A percentile compares a stretch with the other conserved stretches of the same genome.
Evolutionary conservation across 768 basidiomycete genomes (phyloP).

Genomic region (Calocybe indica): DNA sequence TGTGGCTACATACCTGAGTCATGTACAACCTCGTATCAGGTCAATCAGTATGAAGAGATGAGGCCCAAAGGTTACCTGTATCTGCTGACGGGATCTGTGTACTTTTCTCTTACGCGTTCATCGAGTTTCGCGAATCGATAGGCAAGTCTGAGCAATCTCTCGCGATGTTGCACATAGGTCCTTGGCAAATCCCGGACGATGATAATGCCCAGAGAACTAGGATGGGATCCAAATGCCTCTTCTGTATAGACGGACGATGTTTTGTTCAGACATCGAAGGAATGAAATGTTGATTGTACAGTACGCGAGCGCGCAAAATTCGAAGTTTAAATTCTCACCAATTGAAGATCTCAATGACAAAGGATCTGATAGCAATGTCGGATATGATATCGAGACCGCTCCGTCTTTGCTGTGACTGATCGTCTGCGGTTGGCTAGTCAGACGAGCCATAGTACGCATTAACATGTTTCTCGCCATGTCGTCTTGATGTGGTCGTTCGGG

Average conservation of each 20-base stretch:
- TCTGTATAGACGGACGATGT: slow-evolving; percentile 31
- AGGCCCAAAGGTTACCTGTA: slow-evolving; percentile 55
- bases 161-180: slow-evolving; percentile 56
- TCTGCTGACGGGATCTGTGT: slow-evolving; percentile 62
- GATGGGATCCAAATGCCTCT: slow-evolving; percentile 77
- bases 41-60: background rate
- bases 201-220: slow-evolving; percentile 74
- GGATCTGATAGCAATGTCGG: slow-evolving; percentile 47
- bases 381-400: slow-evolving; percentile 62
- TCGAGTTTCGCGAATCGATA: slow-evolving; percentile 73
- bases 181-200: slow-evolving; percentile 76
- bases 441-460: slow-evolving; percentile 9
- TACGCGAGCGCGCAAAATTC: too few species aligned
- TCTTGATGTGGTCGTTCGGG: background rate
- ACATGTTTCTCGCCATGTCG: slow-evolving; percentile 16
- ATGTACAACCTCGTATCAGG: background rate
- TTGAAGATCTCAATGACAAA: slow-evolving; percentile 46
- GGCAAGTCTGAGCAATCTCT: slow-evolving; percentile 67
- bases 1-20: too few species aligned
- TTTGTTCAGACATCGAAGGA: slow-evolving; percentile 1
- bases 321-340: slow-evolving; percentile 38
- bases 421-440: slow-evolving; percentile 14
- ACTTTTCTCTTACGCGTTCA: slow-evolving; percentile 61
- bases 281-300: background rate
- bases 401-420: slow-evolving; percentile 34